Percentiles rank a stretch among this genome's conserved stretches.
phyloP scores from a whole-genome alignment of 352 stramenopile species.

The Thalassiosira pacifica region DNA sequence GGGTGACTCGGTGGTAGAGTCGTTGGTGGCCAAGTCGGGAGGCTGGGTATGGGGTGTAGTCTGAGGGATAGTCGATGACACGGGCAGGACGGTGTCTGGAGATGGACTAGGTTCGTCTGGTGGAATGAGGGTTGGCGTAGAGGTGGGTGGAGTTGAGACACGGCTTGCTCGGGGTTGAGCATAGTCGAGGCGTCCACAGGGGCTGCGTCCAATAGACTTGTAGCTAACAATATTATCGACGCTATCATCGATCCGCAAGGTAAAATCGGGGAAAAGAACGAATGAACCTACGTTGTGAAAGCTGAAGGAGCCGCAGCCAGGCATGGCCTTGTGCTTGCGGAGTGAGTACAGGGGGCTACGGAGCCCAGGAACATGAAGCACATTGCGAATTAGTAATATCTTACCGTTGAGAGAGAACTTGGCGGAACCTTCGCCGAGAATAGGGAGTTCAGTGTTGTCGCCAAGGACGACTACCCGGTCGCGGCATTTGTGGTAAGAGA shows the following conservation, averaged over 20 bases:
- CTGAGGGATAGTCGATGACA: too few relatives aligned
- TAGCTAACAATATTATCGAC: constrained; percentile 22
- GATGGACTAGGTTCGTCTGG: neutral
- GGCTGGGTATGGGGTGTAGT: too few relatives aligned
- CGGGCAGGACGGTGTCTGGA: neutral
- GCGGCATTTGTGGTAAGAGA: constrained; percentile 2
- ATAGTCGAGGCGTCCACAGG: neutral
- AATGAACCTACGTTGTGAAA: neutral
- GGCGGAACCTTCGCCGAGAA: neutral
- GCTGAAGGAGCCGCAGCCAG: neutral
- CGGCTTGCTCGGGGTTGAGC: neutral
- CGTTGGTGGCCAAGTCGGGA: too few relatives aligned
- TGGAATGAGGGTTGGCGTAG: neutral
- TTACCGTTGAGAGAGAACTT: constrained; percentile 20
- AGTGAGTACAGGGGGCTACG: neutral
- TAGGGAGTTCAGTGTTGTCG: constrained; percentile 19
- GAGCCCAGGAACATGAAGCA: constrained; percentile 10
- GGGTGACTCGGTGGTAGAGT: too few relatives aligned
- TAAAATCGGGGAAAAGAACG: neutral
- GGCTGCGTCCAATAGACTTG: neutral
- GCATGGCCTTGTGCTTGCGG: neutral
- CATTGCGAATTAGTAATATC: constrained; percentile 6
- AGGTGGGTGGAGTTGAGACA: neutral
- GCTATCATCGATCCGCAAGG: neutral
- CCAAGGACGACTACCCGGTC: constrained; percentile 8